These are phyloP conservation scores for Colletotrichum sojae DNA, from an alignment of 2,329 filamentous ascomycete species.

Conservation along the genomic window DNA sequence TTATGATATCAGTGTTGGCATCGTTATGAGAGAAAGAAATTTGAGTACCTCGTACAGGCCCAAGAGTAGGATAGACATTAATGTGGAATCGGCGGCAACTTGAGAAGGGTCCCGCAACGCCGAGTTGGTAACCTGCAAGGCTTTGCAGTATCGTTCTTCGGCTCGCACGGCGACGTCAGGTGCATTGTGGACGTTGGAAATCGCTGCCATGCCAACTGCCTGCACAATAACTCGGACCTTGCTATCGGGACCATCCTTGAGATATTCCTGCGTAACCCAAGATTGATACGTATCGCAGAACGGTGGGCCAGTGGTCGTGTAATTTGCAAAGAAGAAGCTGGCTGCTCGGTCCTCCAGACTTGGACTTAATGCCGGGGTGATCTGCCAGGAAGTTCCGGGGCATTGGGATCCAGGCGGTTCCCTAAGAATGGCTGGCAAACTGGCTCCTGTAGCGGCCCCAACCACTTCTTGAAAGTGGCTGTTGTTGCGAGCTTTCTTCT, in stretches of 20 bases:
- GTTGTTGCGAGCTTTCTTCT: conserved; percentile 24
- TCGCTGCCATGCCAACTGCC: conserved; percentile 46
- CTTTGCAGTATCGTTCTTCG: conserved; percentile 42
- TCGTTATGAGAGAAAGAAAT: not conserved
- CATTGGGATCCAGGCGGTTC: too few relatives aligned
- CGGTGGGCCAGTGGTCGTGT: conserved; percentile 42
- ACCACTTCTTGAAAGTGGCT: not conserved
- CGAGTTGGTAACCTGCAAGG: conserved; percentile 35
- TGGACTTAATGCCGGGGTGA: not conserved
- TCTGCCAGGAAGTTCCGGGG: not conserved
- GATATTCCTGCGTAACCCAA: conserved; percentile 43
- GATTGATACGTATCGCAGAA: conserved; percentile 39
- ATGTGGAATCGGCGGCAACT: conserved; percentile 41
- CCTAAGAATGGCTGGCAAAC: not conserved
- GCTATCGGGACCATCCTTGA: conserved; percentile 1
- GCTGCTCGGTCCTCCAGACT: conserved; percentile 38
- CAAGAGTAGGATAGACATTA: conserved; percentile 45
- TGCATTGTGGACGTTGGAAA: conserved; percentile 44
- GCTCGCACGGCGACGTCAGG: conserved; percentile 41
- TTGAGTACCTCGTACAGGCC: conserved; percentile 45
- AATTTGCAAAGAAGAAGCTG: conserved; percentile 46
- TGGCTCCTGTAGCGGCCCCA: not conserved
- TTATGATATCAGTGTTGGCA: not conserved
- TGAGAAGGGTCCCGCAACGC: conserved; percentile 40
- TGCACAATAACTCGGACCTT: conserved; percentile 43